phyloP scores from a whole-genome alignment of 257 asterid species.

The Fraxinus excelsior region DNA sequence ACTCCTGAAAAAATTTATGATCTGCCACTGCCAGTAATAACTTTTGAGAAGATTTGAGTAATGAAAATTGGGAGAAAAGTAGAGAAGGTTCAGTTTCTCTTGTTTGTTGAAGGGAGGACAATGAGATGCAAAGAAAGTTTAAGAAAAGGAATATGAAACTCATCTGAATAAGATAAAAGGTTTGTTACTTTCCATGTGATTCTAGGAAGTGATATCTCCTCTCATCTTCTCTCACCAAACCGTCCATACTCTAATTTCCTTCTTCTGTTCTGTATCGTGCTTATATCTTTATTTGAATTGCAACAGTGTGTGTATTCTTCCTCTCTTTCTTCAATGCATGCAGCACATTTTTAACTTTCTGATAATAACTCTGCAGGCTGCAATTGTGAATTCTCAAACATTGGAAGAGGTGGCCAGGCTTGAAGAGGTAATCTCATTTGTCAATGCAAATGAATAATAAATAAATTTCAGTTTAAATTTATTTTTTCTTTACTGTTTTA shows the following conservation, averaged over 20 bases:
- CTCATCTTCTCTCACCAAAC: neutral
- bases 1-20: neutral
- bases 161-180: neutral
- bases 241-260: neutral
- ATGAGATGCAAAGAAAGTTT: neutral
- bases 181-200: neutral
- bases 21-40: constrained; percentile 3
- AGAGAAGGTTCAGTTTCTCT: constrained; percentile 10
- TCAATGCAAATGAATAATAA: constrained; percentile 1
- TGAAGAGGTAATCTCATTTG: constrained; percentile 73
- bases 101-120: neutral
- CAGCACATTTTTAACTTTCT: constrained; percentile 18
- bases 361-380: constrained; percentile 72
- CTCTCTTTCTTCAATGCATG: constrained; percentile 11
- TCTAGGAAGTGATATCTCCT: neutral
- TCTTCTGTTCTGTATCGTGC: neutral
- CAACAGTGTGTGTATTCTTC: neutral
- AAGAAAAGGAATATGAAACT: neutral
- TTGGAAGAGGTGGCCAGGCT: constrained; percentile 99
- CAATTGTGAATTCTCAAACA: constrained; percentile 93
- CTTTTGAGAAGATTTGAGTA: neutral
- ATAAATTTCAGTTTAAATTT: neutral
- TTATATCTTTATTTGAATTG: constrained; percentile 7
- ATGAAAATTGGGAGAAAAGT: constrained; percentile 10
- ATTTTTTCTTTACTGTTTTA: neutral